These are phyloP conservation scores for Amaranthus hypochondriacus DNA, from an alignment of 148 eudicot genomes.

Conservation along the genomic window DNA sequence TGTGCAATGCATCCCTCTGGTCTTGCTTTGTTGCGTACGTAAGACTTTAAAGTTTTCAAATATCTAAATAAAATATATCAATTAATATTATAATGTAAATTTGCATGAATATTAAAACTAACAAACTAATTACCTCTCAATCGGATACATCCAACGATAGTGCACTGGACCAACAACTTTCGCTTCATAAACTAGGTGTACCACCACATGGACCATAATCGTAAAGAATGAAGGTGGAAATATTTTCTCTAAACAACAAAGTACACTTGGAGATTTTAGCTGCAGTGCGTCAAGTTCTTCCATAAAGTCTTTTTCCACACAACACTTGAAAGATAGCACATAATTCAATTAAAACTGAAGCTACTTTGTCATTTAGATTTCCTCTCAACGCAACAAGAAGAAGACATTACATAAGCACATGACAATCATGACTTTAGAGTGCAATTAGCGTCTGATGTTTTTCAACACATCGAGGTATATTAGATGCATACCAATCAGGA, in stretches of 20 bases:
- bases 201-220: neutral
- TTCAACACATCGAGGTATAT: neutral
- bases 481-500: neutral
- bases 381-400: neutral
- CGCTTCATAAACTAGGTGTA: neutral
- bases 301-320: too few relatives aligned
- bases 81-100: too few relatives aligned
- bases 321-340: too few relatives aligned
- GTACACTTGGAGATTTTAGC: too few relatives aligned
- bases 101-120: too few relatives aligned
- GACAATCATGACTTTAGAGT: neutral
- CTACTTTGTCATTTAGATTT: neutral
- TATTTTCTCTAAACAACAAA: neutral
- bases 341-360: too few relatives aligned
- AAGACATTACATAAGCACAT: neutral
- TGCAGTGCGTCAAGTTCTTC: too few relatives aligned
- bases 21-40: neutral
- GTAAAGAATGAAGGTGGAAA: neutral
- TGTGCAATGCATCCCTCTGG: neutral
- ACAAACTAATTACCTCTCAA: neutral
- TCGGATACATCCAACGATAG: neutral
- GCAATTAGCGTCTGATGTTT: neutral
- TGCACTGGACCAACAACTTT: neutral
- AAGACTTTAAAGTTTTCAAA: neutral
- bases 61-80: neutral